Evolutionary conservation across 805 yeast species (phyloP).

Genomic region (Lachancea sp.): DNA sequence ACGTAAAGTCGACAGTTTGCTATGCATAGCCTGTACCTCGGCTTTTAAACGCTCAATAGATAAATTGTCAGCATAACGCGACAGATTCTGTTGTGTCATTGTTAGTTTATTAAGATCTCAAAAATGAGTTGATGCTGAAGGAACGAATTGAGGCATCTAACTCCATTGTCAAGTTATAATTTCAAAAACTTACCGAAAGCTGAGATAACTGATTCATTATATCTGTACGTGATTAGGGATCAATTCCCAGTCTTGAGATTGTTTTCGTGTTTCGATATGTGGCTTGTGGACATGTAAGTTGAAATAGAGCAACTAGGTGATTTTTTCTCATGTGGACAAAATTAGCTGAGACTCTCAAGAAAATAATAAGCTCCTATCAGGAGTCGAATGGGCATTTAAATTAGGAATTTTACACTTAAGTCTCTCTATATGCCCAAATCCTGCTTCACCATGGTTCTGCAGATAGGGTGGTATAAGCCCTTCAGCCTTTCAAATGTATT

Average conservation of each 20-base stretch:
- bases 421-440: slow-evolving; percentile 49
- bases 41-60: slow-evolving; percentile 33
- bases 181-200: slow-evolving; percentile 5
- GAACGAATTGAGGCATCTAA: too few species aligned
- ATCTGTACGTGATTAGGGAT: not conserved
- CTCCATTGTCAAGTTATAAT: too few species aligned
- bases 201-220: slow-evolving; percentile 9
- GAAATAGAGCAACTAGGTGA: not conserved
- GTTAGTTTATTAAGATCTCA: not conserved
- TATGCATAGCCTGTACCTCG: slow-evolving; percentile 50
- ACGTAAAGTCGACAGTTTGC: slow-evolving; percentile 62
- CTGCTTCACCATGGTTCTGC: slow-evolving; percentile 74
- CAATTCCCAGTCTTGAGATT: too few species aligned
- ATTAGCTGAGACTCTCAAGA: too few species aligned
- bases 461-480: slow-evolving; percentile 73
- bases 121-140: not conserved
- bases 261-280: slow-evolving; percentile 1
- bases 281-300: not conserved
- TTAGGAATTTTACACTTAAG: not conserved
- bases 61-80: slow-evolving; percentile 28
- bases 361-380: not conserved
- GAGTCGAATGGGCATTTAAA: slow-evolving; percentile 1
- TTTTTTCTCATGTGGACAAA: not conserved
- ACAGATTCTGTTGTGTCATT: slow-evolving; percentile 19
- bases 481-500: slow-evolving; percentile 56